Percentiles rank a stretch among this genome's conserved stretches.
These are phyloP conservation scores for Discostella stelligera DNA, from an alignment of 352 stramenopile genomes.

Conservation along the genomic window DNA sequence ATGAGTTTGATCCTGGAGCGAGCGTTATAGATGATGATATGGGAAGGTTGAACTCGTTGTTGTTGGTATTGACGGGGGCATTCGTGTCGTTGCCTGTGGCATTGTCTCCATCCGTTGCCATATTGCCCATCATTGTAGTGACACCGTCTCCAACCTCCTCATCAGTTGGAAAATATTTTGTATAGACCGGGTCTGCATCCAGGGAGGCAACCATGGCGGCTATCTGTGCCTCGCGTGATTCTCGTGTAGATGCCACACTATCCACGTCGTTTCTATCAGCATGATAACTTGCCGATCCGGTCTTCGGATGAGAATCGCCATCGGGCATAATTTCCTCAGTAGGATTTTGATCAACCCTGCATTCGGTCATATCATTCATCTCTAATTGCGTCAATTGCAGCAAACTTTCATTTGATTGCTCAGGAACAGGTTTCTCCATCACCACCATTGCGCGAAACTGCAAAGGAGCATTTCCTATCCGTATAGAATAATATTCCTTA, in stretches of 20 bases:
- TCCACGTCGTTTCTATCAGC: not conserved
- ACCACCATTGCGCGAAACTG: constrained; percentile 24
- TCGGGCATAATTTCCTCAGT: not conserved
- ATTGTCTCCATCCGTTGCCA: constrained; percentile 21
- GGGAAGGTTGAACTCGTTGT: constrained; percentile 53
- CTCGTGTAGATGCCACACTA: constrained; percentile 50
- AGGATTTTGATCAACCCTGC: not conserved
- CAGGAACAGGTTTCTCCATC: not conserved
- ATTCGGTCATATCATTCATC: constrained; percentile 1
- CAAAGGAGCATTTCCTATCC: constrained; percentile 47
- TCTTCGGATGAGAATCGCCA: constrained; percentile 1
- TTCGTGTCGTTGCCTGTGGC: constrained; percentile 15
- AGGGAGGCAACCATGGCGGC: constrained; percentile 75
- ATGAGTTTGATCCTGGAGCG: constrained; percentile 34
- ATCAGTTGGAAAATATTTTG: constrained; percentile 44
- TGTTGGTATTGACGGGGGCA: constrained; percentile 9
- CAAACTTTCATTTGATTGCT: not conserved
- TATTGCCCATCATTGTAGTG: constrained; percentile 11
- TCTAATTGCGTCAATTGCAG: constrained; percentile 1
- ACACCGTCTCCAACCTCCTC: constrained; percentile 31
- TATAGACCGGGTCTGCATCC: constrained; percentile 64
- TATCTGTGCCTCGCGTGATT: constrained; percentile 74
- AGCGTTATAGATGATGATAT: constrained; percentile 54
- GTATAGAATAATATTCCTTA: constrained; percentile 32
- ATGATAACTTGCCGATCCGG: constrained; percentile 3